These are phyloP conservation scores for Cryptococcus deneoformans DNA, from an alignment of 1,284 basidiomycete species.

Conservation along the genomic window DNA sequence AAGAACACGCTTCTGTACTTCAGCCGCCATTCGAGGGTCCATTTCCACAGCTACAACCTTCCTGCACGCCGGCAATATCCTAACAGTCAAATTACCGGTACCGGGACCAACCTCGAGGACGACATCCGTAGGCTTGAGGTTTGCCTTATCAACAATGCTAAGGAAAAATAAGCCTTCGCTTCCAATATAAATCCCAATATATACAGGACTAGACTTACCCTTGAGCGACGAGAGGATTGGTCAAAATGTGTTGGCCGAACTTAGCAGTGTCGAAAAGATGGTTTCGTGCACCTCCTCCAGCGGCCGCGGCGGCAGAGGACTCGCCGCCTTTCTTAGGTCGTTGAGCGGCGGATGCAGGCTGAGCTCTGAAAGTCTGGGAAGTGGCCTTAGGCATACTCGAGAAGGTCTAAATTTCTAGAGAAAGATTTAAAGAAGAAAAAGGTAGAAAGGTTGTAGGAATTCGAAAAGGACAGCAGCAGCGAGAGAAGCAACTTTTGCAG, in stretches of 20 bases:
- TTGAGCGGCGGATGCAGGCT: slow-evolving; percentile 54
- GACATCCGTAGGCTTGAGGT: slow-evolving; percentile 88
- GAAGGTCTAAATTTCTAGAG: background rate
- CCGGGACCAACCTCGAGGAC: slow-evolving; percentile 98
- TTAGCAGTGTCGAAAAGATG: slow-evolving; percentile 90
- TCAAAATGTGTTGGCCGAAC: slow-evolving; percentile 97
- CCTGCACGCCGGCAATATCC: slow-evolving; percentile 91
- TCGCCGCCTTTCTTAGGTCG: slow-evolving; percentile 31
- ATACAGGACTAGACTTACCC: slow-evolving; percentile 57
- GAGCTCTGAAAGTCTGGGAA: slow-evolving; percentile 66
- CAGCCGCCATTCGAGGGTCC: slow-evolving; percentile 99
- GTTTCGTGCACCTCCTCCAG: slow-evolving; percentile 55
- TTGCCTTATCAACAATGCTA: slow-evolving; percentile 54
- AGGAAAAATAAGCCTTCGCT: background rate
- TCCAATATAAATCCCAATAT: background rate
- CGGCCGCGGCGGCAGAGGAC: slow-evolving; percentile 18
- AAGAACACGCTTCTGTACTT: slow-evolving; percentile 94
- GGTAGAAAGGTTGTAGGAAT: background rate
- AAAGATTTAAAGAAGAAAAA: background rate
- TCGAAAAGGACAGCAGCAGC: background rate
- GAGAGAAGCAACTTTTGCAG: slow-evolving; percentile 3
- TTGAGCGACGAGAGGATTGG: slow-evolving; percentile 87
- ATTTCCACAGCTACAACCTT: slow-evolving; percentile 93
- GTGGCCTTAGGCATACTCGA: slow-evolving; percentile 83
- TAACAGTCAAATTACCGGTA: slow-evolving; percentile 94